These are phyloP conservation scores for Aspergillus melleus DNA, from an alignment of 2,329 filamentous ascomycete species.

Conservation along the genomic window DNA sequence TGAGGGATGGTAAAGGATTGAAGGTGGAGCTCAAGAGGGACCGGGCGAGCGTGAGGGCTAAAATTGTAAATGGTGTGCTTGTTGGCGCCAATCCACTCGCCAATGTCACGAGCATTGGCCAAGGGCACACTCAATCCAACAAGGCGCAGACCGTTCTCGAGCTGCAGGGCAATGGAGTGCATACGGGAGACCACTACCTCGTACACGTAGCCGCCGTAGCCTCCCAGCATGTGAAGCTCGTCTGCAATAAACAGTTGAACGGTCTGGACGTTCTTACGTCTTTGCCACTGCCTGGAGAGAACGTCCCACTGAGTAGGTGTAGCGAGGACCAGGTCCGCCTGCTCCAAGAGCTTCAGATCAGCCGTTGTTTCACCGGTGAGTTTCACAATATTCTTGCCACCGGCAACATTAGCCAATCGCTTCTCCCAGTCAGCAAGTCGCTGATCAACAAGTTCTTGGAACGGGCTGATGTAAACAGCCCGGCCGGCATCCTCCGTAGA, in stretches of 20 bases:
- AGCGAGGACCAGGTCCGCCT: conserved; percentile 84
- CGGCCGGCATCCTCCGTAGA: conserved; percentile 68
- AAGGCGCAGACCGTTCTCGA: conserved; percentile 80
- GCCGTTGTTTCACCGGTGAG: conserved; percentile 89
- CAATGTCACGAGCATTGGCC: conserved; percentile 88
- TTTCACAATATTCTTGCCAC: conserved; percentile 88
- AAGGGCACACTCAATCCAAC: conserved; percentile 88
- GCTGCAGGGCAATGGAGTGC: conserved; percentile 90
- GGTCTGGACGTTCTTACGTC: conserved; percentile 89
- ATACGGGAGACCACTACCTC: conserved; percentile 97
- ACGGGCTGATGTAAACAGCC: conserved; percentile 91
- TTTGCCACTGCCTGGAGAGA: conserved; percentile 91
- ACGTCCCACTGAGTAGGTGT: conserved; percentile 97
- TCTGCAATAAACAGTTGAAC: conserved; percentile 92
- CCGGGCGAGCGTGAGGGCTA: conserved; percentile 83
- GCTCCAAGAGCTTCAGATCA: conserved; percentile 84
- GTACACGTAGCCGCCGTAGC: conserved; percentile 82
- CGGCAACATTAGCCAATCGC: conserved; percentile 68
- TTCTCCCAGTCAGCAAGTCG: conserved; percentile 82
- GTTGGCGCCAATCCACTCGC: conserved; percentile 96
- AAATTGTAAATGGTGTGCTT: conserved; percentile 99
- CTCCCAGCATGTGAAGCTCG: conserved; percentile 90
- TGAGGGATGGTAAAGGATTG: conserved; percentile 96
- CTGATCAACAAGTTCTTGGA: conserved; percentile 86
- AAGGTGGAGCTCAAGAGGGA: conserved; percentile 89